Evolutionary conservation across 768 basidiomycete species (phyloP).

Genomic region (Lactarius evosmus): DNA sequence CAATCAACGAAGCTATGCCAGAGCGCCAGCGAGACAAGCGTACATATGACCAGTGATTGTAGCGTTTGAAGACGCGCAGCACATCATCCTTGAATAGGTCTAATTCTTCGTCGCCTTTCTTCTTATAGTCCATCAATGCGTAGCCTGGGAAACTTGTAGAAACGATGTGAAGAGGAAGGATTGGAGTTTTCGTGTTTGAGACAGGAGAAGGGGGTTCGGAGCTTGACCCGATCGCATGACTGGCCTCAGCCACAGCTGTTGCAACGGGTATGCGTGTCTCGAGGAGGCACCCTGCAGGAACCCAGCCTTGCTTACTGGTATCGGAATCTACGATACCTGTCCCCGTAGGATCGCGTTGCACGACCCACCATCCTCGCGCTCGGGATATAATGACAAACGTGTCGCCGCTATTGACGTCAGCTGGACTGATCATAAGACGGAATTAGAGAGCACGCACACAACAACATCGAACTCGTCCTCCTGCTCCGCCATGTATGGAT

Average conservation of each 20-base stretch:
- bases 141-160: conserved; percentile 98
- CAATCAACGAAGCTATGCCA: conserved; percentile 22
- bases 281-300: conserved; percentile 93
- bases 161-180: conserved; percentile 86
- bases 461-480: conserved; percentile 98
- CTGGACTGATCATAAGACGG: conserved; percentile 19
- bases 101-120: conserved; percentile 91
- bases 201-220: conserved; percentile 36
- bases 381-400: conserved; percentile 91
- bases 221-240: conserved; percentile 48
- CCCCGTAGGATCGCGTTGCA: conserved; percentile 89
- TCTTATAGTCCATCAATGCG: conserved; percentile 94
- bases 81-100: conserved; percentile 85
- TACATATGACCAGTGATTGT: conserved; percentile 97
- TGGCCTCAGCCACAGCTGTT: conserved; percentile 80
- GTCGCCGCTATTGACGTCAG: conserved; percentile 58
- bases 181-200: conserved; percentile 58
- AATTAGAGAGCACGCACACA: conserved; percentile 57
- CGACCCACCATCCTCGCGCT: conserved; percentile 99
- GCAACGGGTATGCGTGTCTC: conserved; percentile 92
- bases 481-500: conserved; percentile 98
- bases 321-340: conserved; percentile 76
- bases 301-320: conserved; percentile 87
- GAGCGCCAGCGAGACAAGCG: conserved; percentile 30
- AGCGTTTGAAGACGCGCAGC: conserved; percentile 92